phyloP scores from a whole-genome alignment of 2,329 filamentous ascomycete species.

The Coniochaeta sp. region DNA sequence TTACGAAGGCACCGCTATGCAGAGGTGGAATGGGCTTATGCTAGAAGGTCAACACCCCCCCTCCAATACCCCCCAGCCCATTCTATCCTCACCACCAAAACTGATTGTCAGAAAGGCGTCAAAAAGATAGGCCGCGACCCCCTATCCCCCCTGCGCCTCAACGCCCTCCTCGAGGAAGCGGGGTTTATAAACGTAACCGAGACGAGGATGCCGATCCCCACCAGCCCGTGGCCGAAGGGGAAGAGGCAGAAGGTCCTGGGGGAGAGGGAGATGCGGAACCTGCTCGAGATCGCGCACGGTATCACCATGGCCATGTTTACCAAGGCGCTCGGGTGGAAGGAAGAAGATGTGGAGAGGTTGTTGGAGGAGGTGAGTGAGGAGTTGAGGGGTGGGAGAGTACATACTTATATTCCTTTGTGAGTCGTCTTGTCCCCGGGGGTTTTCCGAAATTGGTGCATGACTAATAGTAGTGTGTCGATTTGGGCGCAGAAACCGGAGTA shows the following conservation, averaged over 20 bases:
- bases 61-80: background rate
- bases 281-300: background rate
- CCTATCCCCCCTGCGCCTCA: slow-evolving; percentile 11
- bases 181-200: slow-evolving; percentile 12
- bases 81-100: too few relatives aligned
- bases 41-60: slow-evolving; percentile 14
- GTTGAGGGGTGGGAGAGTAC: background rate
- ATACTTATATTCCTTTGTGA: background rate
- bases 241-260: background rate
- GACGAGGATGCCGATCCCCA: slow-evolving; percentile 12
- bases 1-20: slow-evolving; percentile 20
- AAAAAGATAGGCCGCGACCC: slow-evolving; percentile 14
- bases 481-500: background rate
- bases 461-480: background rate
- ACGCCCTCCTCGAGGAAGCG: slow-evolving; percentile 10
- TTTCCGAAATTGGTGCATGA: background rate
- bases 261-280: background rate
- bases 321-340: background rate
- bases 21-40: slow-evolving; percentile 17
- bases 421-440: background rate
- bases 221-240: slow-evolving; percentile 18
- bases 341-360: background rate
- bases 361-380: background rate
- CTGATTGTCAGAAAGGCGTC: background rate
- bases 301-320: background rate